Conservation (phyloP, 2,329 filamentous ascomycete genomes). For the Aspergillus tubingensis region DNA sequence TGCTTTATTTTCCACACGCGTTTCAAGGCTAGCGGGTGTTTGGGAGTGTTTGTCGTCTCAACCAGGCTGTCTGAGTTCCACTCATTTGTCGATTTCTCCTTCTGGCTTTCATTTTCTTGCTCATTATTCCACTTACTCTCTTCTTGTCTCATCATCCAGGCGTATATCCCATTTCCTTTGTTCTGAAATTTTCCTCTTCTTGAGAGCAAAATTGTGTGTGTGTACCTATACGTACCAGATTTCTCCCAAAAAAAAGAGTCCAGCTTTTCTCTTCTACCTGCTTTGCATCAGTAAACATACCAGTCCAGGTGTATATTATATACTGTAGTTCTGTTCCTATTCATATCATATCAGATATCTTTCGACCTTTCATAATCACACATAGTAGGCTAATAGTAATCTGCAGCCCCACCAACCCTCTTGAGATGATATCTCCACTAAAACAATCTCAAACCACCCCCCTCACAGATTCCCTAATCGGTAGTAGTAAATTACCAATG, state of each 20-base stretch:
- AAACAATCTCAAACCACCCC: no score
- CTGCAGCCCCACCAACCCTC: no score
- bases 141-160: not conserved
- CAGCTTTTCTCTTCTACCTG: not conserved
- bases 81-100: not conserved
- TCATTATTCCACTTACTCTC: not conserved
- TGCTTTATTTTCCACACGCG: constrained; percentile 3
- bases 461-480: no score
- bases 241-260: not conserved
- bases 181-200: constrained; percentile 1
- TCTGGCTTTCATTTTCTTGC: not conserved
- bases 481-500: no score
- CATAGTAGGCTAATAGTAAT: no score
- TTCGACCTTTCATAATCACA: no score
- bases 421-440: no score
- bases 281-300: not conserved
- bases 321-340: not conserved
- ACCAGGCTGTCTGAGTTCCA: constrained; percentile 18
- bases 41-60: constrained; percentile 18
- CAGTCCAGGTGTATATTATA: not conserved
- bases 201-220: constrained; percentile 1
- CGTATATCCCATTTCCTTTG: constrained; percentile 1
- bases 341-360: not conserved
- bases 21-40: constrained; percentile 26
- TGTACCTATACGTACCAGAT: not conserved